These are phyloP conservation scores for Pontederia paniculata DNA, from an alignment of 176 grass and related monocot genomes.

Conservation along the genomic window DNA sequence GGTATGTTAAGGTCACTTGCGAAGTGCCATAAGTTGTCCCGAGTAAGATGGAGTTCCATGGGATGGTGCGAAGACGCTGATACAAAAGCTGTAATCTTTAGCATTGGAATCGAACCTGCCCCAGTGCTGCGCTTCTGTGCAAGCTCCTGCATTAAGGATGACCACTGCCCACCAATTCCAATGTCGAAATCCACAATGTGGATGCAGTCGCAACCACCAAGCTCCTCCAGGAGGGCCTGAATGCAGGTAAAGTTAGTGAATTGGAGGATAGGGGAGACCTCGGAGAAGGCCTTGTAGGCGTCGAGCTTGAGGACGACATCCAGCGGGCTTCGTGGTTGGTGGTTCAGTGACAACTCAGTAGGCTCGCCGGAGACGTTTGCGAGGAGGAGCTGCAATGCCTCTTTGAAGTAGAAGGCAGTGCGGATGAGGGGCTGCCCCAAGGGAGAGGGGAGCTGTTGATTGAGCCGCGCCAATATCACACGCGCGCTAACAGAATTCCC, in stretches of 20 bases:
- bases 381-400: constrained; percentile 2
- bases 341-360: neutral
- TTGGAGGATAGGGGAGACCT: constrained; percentile 60
- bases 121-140: constrained; percentile 20
- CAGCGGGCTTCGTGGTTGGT: constrained; percentile 19
- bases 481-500: constrained; percentile 64
- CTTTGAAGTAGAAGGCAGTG: constrained; percentile 6
- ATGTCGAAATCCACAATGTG: constrained; percentile 87
- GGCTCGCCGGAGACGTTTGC: neutral
- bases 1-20: constrained; percentile 57
- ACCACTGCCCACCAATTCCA: constrained; percentile 62
- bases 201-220: constrained; percentile 40
- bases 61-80: constrained; percentile 47
- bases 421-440: neutral
- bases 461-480: constrained; percentile 99
- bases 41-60: constrained; percentile 60
- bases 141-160: constrained; percentile 84
- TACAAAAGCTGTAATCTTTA: constrained; percentile 66
- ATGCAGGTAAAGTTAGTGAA: constrained; percentile 77
- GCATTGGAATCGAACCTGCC: constrained; percentile 21
- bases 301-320: constrained; percentile 59
- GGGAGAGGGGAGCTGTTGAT: constrained; percentile 71
- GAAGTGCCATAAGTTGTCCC: constrained; percentile 58
- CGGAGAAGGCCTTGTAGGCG: constrained; percentile 72
- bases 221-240: constrained; percentile 68